Conservation (phyloP, 805 yeast genomes). For the Cephaloascus albidus region DNA sequence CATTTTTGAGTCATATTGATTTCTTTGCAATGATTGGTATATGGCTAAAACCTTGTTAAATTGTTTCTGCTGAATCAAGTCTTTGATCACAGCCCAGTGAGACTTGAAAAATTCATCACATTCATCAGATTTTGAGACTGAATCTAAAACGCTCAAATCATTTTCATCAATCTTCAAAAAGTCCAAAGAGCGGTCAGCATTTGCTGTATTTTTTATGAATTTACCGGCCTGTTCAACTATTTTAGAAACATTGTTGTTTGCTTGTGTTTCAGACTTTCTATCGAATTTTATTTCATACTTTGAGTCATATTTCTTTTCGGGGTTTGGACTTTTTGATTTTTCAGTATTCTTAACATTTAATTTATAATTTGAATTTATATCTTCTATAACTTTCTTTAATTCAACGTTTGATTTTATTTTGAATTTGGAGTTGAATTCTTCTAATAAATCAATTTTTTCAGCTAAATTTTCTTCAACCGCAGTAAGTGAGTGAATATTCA, state of each 20-base stretch:
- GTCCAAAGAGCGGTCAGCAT: background rate
- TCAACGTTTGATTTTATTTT: background rate
- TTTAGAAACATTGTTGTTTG: background rate
- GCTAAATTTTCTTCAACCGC: background rate
- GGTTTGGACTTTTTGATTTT: too few relatives aligned
- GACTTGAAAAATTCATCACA: background rate
- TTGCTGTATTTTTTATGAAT: background rate
- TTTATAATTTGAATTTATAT: too few relatives aligned
- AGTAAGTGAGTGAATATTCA: background rate
- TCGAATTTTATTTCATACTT: background rate
- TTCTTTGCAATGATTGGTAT: constrained; percentile 29
- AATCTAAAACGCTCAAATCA: background rate
- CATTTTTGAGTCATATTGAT: constrained; percentile 33
- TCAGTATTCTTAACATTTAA: too few relatives aligned
- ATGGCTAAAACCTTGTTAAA: constrained; percentile 24
- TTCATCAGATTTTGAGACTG: background rate
- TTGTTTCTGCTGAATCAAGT: constrained; percentile 8
- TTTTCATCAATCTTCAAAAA: background rate
- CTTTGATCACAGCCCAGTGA: background rate
- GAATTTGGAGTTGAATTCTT: background rate
- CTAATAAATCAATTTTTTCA: background rate
- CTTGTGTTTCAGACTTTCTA: background rate
- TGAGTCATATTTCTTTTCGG: too few relatives aligned
- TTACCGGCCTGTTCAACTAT: background rate
- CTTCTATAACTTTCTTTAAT: background rate